Conservation (phyloP, 2,329 filamentous ascomycete genomes). For the Diaporthe citri region DNA sequence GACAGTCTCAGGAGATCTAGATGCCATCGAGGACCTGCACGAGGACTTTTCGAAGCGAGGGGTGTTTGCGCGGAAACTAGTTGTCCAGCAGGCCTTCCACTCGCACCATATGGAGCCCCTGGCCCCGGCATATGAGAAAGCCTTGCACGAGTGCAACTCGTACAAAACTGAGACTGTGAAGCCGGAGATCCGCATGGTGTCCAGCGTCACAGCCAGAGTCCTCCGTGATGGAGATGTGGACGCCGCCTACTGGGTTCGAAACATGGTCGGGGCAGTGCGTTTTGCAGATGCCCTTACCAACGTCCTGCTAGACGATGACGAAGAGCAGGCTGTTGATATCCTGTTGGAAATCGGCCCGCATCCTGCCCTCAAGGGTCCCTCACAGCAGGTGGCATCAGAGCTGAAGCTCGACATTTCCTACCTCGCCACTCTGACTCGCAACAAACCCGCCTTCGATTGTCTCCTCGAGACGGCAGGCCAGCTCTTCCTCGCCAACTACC, state of each 20-base stretch:
- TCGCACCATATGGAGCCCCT: conserved; percentile 47
- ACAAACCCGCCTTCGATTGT: neutral
- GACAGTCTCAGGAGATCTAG: conserved; percentile 51
- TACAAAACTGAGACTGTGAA: neutral
- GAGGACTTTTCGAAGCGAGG: conserved; percentile 36
- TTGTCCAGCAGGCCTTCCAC: conserved; percentile 48
- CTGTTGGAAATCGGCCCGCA: conserved; percentile 50
- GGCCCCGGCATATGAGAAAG: conserved; percentile 40
- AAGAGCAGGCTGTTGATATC: conserved; percentile 37
- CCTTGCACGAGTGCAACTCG: conserved; percentile 22
- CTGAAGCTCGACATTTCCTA: neutral
- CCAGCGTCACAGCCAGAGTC: conserved; percentile 1
- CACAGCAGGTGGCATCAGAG: neutral
- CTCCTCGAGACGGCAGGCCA: conserved; percentile 6
- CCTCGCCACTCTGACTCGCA: neutral
- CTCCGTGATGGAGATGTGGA: conserved; percentile 11
- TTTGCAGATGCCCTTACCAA: conserved; percentile 47
- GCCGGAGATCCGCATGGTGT: neutral
- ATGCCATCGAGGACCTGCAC: conserved; percentile 39
- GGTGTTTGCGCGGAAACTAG: conserved; percentile 42
- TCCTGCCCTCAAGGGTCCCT: conserved; percentile 52
- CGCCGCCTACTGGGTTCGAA: conserved; percentile 47
- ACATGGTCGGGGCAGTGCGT: conserved; percentile 52
- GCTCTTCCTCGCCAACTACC: neutral
- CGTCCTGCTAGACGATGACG: neutral